A percentile compares a stretch with the other conserved stretches of the same genome.
Conservation (phyloP, 306 rosid genomes). For the Quercus glauca region DNA sequence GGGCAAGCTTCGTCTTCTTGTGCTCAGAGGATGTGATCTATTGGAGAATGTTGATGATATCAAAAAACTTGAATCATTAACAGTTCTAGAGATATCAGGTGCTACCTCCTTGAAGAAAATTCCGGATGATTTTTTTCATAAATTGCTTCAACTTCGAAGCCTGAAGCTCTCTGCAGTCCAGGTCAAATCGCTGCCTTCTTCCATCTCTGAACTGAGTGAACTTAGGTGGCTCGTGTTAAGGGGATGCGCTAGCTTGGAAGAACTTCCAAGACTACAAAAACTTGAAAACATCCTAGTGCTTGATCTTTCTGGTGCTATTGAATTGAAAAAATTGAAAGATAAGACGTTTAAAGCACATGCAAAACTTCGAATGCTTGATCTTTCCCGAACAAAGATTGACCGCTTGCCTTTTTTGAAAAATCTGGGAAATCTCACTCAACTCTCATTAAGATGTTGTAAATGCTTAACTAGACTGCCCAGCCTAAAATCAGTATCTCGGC, state of each 20-base stretch:
- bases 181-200: conserved; percentile 22
- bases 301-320: conserved; percentile 41
- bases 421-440: conserved; percentile 12
- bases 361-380: conserved; percentile 21
- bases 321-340: conserved; percentile 12
- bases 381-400: conserved; percentile 24
- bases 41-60: conserved; percentile 14
- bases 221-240: conserved; percentile 32
- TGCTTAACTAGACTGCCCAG: conserved; percentile 4
- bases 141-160: conserved; percentile 20
- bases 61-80: background rate
- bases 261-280: conserved; percentile 12
- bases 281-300: conserved; percentile 14
- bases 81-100: conserved; percentile 39
- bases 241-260: conserved; percentile 15
- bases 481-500: conserved; percentile 10
- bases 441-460: conserved; percentile 8
- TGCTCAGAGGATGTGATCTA: conserved; percentile 38
- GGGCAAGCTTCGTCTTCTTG: conserved; percentile 30
- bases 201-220: conserved; percentile 14
- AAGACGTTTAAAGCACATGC: background rate
- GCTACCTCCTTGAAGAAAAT: conserved; percentile 12
- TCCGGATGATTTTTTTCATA: conserved; percentile 3
- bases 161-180: conserved; percentile 30
- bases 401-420: conserved; percentile 17